phyloP scores from a whole-genome alignment of 371 early-diverging fungal genomes.

The Umbelopsis sp. region DNA sequence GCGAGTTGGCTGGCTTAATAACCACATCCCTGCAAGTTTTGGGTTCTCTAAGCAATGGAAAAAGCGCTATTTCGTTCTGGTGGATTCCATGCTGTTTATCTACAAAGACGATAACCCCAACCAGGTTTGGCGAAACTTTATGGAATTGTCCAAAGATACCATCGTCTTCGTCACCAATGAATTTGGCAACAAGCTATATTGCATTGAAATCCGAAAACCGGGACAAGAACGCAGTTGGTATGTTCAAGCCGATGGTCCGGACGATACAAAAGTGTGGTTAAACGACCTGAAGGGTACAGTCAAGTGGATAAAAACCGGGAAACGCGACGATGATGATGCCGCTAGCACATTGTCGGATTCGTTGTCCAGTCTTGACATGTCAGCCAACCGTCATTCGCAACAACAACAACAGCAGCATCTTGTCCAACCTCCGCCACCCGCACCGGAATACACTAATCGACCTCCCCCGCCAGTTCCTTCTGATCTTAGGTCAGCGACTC shows the following conservation, averaged over 20 bases:
- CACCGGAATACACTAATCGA: constrained; percentile 1
- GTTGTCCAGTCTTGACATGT: constrained; percentile 7
- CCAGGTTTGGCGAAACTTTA: constrained; percentile 33
- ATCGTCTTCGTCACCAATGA: constrained; percentile 43
- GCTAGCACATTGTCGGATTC: constrained; percentile 9
- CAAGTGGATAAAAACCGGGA: constrained; percentile 23
- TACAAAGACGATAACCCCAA: constrained; percentile 38
- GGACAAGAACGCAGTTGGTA: constrained; percentile 32
- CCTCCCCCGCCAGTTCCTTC: constrained; percentile 21
- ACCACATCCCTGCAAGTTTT: constrained; percentile 38
- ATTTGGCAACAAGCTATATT: constrained; percentile 32
- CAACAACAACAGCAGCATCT: background rate
- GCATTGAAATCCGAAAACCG: constrained; percentile 40
- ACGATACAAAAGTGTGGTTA: constrained; percentile 42
- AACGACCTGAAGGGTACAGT: constrained; percentile 36
- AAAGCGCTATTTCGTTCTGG: constrained; percentile 35
- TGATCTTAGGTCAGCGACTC: constrained; percentile 4
- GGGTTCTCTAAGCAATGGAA: constrained; percentile 37
- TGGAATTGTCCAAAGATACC: constrained; percentile 36
- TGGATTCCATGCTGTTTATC: constrained; percentile 39
- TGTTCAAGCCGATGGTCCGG: constrained; percentile 36
- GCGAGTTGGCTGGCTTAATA: constrained; percentile 37
- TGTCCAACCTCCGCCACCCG: constrained; percentile 2
- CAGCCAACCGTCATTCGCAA: background rate
- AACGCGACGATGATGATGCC: constrained; percentile 26